phyloP scores from a whole-genome alignment of 495 filamentous ascomycete genomes.

The Lichenothelia convexa region DNA sequence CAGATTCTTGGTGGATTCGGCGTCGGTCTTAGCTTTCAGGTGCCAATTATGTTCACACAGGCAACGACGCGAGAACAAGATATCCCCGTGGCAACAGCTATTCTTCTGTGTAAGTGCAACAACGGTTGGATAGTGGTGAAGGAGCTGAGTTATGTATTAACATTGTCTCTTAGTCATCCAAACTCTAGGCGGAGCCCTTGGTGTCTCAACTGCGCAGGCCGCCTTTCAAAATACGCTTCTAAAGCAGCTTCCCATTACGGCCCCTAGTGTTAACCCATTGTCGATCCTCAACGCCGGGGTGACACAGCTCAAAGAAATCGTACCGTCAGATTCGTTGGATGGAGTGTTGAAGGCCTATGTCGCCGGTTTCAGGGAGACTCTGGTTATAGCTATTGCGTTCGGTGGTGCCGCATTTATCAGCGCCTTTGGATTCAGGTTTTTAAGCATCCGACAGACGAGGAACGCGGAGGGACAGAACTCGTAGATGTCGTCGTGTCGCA shows the following conservation, averaged over 20 bases:
- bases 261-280: constrained; percentile 25
- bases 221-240: constrained; percentile 14
- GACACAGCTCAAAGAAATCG: constrained; percentile 28
- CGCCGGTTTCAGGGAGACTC: constrained; percentile 31
- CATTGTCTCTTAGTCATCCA: too few species aligned
- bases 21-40: constrained; percentile 38
- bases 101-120: constrained; percentile 3
- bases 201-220: constrained; percentile 7
- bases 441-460: too few species aligned
- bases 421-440: too few species aligned
- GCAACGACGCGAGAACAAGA: constrained; percentile 26
- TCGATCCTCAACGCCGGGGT: constrained; percentile 31
- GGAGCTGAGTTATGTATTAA: not conserved
- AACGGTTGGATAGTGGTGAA: not conserved
- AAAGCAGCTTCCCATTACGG: constrained; percentile 6
- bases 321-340: constrained; percentile 25
- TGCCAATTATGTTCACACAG: constrained; percentile 40
- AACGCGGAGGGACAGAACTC: too few species aligned
- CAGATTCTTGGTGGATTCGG: constrained; percentile 36
- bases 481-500: too few species aligned
- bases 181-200: constrained; percentile 1
- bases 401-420: too few species aligned
- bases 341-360: constrained; percentile 40
- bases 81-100: constrained; percentile 10
- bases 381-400: constrained; percentile 22